phyloP scores from a whole-genome alignment of 1,139 yeast species.

The Protomyces gravidus region DNA sequence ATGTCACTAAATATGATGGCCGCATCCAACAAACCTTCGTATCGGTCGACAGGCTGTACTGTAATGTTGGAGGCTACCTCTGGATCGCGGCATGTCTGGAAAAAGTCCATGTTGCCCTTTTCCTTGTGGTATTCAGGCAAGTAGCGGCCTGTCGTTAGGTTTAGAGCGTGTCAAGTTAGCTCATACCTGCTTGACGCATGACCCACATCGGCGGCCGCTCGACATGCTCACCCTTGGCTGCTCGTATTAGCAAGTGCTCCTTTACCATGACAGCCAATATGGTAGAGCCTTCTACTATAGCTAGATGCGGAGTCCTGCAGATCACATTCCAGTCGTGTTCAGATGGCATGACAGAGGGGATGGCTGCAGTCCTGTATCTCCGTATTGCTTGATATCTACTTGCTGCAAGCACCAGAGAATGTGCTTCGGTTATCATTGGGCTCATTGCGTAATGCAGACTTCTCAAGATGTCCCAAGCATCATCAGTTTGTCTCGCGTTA shows the following conservation, averaged over 20 bases:
- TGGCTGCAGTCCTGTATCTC: too few relatives aligned
- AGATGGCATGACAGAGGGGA: too few relatives aligned
- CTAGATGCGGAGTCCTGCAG: too few relatives aligned
- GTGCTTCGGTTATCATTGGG: too few relatives aligned
- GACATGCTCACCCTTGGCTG: constrained; percentile 74
- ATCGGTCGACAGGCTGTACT: constrained; percentile 89
- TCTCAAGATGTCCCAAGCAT: too few relatives aligned
- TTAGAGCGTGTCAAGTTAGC: too few relatives aligned
- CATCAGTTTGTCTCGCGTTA: too few relatives aligned
- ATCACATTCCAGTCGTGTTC: too few relatives aligned
- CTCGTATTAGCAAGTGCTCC: constrained; percentile 54
- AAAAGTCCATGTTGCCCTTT: constrained; percentile 81
- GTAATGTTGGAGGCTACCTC: constrained; percentile 91
- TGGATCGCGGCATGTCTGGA: constrained; percentile 88
- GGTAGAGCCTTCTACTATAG: too few relatives aligned
- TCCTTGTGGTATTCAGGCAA: constrained; percentile 76
- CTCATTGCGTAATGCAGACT: too few relatives aligned
- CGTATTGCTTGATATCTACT: too few relatives aligned
- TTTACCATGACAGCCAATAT: neutral
- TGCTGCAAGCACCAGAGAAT: too few relatives aligned
- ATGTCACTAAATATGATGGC: constrained; percentile 96
- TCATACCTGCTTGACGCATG: constrained; percentile 43
- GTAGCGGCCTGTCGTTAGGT: constrained; percentile 71
- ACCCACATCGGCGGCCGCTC: constrained; percentile 99
- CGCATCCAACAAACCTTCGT: constrained; percentile 84